These are phyloP conservation scores for Chenopodium suecicum DNA, from an alignment of 148 eudicot genomes.

Conservation along the genomic window DNA sequence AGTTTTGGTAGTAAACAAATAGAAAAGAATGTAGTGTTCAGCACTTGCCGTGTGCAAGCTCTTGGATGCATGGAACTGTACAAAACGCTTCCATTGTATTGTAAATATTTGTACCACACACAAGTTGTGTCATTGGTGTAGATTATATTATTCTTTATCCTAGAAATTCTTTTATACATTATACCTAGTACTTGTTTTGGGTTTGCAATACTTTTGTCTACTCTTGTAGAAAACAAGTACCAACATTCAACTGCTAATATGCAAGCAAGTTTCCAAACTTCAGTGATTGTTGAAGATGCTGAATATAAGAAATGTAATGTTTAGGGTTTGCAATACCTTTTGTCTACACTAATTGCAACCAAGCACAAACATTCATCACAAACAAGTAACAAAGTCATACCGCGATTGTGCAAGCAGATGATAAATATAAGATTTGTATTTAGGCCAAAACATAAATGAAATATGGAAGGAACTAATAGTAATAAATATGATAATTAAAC, in stretches of 20 bases:
- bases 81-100: slow-evolving; percentile 9
- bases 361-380: not conserved
- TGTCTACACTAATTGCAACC: not conserved
- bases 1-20: slow-evolving; percentile 12
- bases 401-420: not conserved
- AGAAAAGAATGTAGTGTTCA: not conserved
- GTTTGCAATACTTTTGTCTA: not conserved
- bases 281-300: too few relatives aligned
- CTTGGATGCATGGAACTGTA: slow-evolving; percentile 20
- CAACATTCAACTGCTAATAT: not conserved
- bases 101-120: slow-evolving; percentile 12
- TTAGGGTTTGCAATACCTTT: not conserved
- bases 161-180: not conserved
- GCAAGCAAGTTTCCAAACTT: not conserved
- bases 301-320: too few relatives aligned
- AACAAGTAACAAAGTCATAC: not conserved
- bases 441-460: not conserved
- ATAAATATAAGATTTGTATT: too few relatives aligned
- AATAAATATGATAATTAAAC: too few relatives aligned
- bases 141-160: not conserved
- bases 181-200: not conserved
- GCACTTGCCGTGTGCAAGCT: slow-evolving; percentile 9
- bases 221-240: not conserved
- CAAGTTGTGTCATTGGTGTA: slow-evolving; percentile 13
- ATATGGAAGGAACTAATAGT: not conserved